Conservation (phyloP, 768 basidiomycete species). For the Termitomyces sp. region DNA sequence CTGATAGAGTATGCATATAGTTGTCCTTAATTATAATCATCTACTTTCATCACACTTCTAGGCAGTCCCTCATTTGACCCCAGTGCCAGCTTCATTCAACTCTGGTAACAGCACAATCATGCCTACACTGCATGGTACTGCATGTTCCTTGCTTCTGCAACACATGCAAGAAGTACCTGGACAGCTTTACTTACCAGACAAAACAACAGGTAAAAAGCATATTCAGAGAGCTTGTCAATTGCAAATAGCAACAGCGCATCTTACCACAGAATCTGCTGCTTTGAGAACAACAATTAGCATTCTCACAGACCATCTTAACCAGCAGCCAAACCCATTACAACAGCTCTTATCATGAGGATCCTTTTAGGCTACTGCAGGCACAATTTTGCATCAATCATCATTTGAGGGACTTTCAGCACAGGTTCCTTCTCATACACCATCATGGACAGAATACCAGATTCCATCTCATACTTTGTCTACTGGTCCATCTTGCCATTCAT, state of each 20-base stretch:
- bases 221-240: not conserved
- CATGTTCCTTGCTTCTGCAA: not conserved
- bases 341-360: not conserved
- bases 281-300: not conserved
- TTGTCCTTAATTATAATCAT: too few species aligned
- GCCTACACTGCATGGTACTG: not conserved
- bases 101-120: not conserved
- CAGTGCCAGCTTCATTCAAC: too few species aligned
- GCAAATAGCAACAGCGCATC: not conserved
- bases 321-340: not conserved
- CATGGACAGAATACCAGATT: not conserved
- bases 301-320: not conserved
- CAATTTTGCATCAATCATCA: not conserved
- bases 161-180: not conserved
- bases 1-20: too few species aligned
- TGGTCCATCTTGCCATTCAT: not conserved
- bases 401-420: too few species aligned
- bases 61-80: too few species aligned
- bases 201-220: not conserved
- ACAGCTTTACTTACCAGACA: not conserved
- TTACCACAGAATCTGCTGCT: not conserved
- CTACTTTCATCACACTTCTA: not conserved
- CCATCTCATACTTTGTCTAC: not conserved
- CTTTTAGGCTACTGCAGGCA: not conserved
- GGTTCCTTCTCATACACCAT: not conserved